Conservation (phyloP, 345 rosid species). For the Dipteronia sinensis region DNA sequence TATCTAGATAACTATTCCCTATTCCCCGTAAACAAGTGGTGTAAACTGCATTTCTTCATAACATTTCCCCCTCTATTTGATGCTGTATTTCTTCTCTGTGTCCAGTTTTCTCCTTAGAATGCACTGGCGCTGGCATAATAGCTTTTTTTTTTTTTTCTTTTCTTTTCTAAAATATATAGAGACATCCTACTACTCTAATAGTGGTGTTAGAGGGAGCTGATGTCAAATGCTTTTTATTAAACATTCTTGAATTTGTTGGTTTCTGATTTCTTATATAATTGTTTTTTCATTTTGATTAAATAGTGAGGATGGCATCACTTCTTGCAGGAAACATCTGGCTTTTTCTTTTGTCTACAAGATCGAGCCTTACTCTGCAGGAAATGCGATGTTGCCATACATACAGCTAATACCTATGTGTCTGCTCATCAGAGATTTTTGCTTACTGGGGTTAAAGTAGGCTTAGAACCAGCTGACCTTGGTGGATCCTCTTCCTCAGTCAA, state of each 20-base stretch:
- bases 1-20: too few species aligned
- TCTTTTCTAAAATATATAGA: too few species aligned
- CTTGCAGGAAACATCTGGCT: slow-evolving; percentile 81
- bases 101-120: too few species aligned
- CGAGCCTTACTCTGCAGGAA: slow-evolving; percentile 94
- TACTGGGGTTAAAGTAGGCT: slow-evolving; percentile 93
- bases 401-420: slow-evolving; percentile 70
- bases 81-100: too few species aligned
- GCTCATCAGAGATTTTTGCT: slow-evolving; percentile 90
- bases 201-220: background rate
- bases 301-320: slow-evolving; percentile 13
- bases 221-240: background rate
- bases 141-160: too few species aligned
- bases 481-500: slow-evolving; percentile 54
- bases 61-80: too few species aligned
- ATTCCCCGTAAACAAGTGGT: too few species aligned
- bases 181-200: background rate
- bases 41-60: too few species aligned
- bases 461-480: slow-evolving; percentile 57
- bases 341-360: slow-evolving; percentile 96
- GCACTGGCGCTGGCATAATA: too few species aligned
- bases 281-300: background rate
- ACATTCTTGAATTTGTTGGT: slow-evolving; percentile 4
- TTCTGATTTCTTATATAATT: slow-evolving; percentile 1
- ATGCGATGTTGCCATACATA: slow-evolving; percentile 88